Conservation (phyloP, 768 basidiomycete genomes). For the Tephrocybe sp. region DNA sequence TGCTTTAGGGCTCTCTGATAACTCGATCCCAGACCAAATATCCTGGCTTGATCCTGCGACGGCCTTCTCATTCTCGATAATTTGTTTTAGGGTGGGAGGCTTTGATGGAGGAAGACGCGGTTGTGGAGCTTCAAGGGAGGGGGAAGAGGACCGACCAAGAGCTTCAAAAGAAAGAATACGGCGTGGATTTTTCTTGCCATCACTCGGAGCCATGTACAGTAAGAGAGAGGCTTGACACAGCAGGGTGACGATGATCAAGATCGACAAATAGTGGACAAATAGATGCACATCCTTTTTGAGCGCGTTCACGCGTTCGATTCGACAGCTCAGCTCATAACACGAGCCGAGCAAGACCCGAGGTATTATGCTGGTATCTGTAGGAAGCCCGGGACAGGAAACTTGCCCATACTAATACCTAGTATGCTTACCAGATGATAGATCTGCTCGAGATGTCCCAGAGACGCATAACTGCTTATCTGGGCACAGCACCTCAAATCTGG, state of each 20-base stretch:
- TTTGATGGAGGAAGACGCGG: constrained; percentile 6
- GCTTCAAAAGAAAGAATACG: constrained; percentile 28
- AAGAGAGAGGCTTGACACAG: too few relatives aligned
- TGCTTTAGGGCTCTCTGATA: constrained; percentile 6
- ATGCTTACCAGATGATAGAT: too few relatives aligned
- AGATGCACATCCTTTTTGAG: not conserved
- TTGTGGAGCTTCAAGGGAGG: constrained; percentile 4
- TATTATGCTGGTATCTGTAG: too few relatives aligned
- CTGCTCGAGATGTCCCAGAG: too few relatives aligned
- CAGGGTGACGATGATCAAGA: too few relatives aligned
- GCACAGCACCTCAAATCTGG: too few relatives aligned
- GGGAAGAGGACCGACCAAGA: constrained; percentile 9
- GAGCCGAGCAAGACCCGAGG: too few relatives aligned
- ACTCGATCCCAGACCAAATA: constrained; percentile 14
- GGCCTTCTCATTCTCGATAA: constrained; percentile 9
- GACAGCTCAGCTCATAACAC: too few relatives aligned
- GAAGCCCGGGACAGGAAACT: too few relatives aligned
- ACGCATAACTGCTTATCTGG: too few relatives aligned
- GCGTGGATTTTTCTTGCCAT: constrained; percentile 17
- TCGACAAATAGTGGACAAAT: constrained; percentile 4
- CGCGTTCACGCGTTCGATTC: too few relatives aligned
- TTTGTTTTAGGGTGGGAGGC: constrained; percentile 5
- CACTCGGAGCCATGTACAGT: constrained; percentile 14
- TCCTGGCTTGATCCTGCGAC: constrained; percentile 1
- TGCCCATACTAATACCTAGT: too few relatives aligned